Percentiles rank a stretch among this genome's conserved stretches.
Conservation (phyloP, 148 eudicot genomes). For the Heliosperma pusillum region DNA sequence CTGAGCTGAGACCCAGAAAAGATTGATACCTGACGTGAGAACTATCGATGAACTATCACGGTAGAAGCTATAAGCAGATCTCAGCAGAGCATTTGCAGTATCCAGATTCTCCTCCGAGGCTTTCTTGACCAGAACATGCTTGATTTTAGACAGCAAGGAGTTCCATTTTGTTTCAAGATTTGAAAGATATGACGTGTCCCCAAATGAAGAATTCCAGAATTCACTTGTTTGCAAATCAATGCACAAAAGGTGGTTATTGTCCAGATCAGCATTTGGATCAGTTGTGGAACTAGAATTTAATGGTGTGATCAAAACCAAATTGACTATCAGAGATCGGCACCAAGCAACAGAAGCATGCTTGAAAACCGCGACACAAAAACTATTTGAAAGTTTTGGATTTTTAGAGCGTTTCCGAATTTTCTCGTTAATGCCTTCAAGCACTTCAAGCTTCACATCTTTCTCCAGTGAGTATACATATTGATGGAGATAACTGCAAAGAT, state of each 20-base stretch:
- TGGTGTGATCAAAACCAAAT: conserved; percentile 69
- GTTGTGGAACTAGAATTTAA: conserved; percentile 31
- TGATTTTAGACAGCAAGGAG: conserved; percentile 55
- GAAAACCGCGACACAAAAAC: conserved; percentile 65
- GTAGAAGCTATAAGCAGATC: conserved; percentile 78
- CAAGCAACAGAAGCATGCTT: conserved; percentile 83
- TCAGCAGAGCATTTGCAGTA: conserved; percentile 63
- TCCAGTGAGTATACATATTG: conserved; percentile 81
- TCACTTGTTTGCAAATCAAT: conserved; percentile 69
- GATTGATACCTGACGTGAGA: conserved; percentile 63
- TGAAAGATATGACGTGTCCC: conserved; percentile 51
- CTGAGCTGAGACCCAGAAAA: conserved; percentile 66
- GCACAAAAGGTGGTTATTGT: conserved; percentile 64
- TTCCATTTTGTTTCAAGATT: conserved; percentile 72
- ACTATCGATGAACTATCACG: conserved; percentile 75
- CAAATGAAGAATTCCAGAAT: conserved; percentile 70
- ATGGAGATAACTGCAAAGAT: conserved; percentile 63
- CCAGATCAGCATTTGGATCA: conserved; percentile 38
- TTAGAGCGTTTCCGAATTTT: conserved; percentile 83
- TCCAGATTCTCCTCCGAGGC: conserved; percentile 72
- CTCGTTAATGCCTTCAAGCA: conserved; percentile 88
- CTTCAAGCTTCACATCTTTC: conserved; percentile 61
- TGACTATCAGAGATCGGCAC: conserved; percentile 81
- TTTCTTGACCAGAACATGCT: conserved; percentile 69
- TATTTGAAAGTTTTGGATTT: conserved; percentile 85